Evolutionary conservation across 2,329 filamentous ascomycete genomes (phyloP), one percentile per base, ranked within the genome.

Genomic region (Nectriaceae sp.): DNA sequence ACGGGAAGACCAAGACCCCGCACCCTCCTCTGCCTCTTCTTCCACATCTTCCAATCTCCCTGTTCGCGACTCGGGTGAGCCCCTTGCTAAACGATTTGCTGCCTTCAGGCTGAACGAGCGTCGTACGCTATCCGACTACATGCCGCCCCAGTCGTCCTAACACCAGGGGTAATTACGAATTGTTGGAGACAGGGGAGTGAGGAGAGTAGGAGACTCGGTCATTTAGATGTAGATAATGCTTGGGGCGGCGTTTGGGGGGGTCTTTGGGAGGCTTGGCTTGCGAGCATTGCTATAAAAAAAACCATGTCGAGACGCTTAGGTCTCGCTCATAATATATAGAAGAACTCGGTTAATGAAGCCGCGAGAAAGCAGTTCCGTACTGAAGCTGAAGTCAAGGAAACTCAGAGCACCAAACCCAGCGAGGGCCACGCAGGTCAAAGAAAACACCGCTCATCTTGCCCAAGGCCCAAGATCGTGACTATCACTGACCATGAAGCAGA

Each of bases 11-110:
- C n/a, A n/a, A 68, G 67, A 6, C 13, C 24, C 24, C 24, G 33
- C 33, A 15, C 37, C 37, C 66, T 71, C 56, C 57, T 60, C 56
- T 59, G 56, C 57, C 29, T 58, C 58, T 36, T 53, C 49, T 36
- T 60, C 62, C 37, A 60, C 62, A 43, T 60, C 58, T 47, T 61
- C 61, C 53, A 58, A 60, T 60, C 53, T 56, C 50, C 55, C 58
- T 55, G 56, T 56, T 49, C 58, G 59, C 58, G 67, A 69, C 50
- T 68, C 71, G 56, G 75, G 73, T 66, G 76, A 79, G 73, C 78
- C 75, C 56, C 78, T 84, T 77, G 77, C 81, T 83, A 84, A 84
- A 75, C 75, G 79, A 73, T 78, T 84, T 80, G 79, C 79, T 78
- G 77, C 79, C 72, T 79, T 83, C 78, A 84, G 81, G 77, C 76